Base-by-base conservation (phyloP, 306 rosid genomes). In the Neltuma alba region DNA sequence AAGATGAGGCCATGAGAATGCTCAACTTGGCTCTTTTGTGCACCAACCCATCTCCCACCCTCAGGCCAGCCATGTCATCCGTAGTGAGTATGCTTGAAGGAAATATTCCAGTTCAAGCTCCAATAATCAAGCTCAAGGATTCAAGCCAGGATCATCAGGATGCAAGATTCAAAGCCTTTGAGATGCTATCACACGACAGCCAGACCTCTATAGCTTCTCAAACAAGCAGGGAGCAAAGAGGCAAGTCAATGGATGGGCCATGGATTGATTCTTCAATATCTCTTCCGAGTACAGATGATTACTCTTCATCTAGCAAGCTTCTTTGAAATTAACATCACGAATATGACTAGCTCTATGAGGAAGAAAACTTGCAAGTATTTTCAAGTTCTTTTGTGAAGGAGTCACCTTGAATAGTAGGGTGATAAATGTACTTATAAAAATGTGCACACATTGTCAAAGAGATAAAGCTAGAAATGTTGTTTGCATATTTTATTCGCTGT, bases 51-150 rank as follows among this genome's bases (percentile, higher is more conserved):
- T 94, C 98, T 76, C 97, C 98, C 30, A 94, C 96, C 68, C 96
- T 90, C 7, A 83, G 98, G 37, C 97, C 97, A 73, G 34, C 91
- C 63, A 94, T 94, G 98, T 88, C 97, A 47, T 87, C 94, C 1
- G 97, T 91, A 15, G 92, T 92, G 76, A 83, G 94, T 61, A 94
- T 94, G 98, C 93, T 94, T 18, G 97, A 92, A 75, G 97, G 97
- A 2, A 87, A 88, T 41, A 83, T 52, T 45, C 89, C 91, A 1
- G 77, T 89, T 30, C 86, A 89, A 82, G 87, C 86, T n/a, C 89
- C 91, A 5, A 75, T 82, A n/a, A 81, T 86, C 66, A 89, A 76
- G 85, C 81, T 85, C 31, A 54, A 76, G 40, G 72, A 87, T 14
- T 27, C 61, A n/a, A 67, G 67, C 10, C 76, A 68, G 45, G 92